Percentiles rank a stretch among this genome's conserved stretches.
phyloP scores from a whole-genome alignment of 2,329 filamentous ascomycete genomes.

The Fusarium sp. region DNA sequence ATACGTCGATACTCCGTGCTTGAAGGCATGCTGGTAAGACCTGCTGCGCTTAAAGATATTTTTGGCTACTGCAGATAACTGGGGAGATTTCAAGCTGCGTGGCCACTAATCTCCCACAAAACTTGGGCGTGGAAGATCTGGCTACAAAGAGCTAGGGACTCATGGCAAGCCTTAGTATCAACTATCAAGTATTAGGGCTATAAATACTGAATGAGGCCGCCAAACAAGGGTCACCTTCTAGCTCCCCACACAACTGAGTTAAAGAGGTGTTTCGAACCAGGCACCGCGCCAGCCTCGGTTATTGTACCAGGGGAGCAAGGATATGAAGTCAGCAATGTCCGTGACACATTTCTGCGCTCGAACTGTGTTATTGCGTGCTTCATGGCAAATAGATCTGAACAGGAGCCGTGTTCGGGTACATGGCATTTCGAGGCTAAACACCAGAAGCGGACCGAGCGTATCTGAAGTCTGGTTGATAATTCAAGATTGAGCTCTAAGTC shows the following conservation, averaged over 20 bases:
- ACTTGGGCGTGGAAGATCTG: constrained; percentile 1
- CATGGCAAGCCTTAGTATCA: background rate
- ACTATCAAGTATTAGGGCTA: constrained; percentile 12
- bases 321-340: constrained; percentile 23
- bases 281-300: constrained; percentile 37
- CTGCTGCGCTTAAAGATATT: constrained; percentile 5
- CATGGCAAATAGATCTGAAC: constrained; percentile 20
- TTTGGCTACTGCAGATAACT: constrained; percentile 13
- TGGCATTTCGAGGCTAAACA: constrained; percentile 21
- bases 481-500: constrained; percentile 20
- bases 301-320: constrained; percentile 32
- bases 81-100: background rate
- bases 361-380: constrained; percentile 21
- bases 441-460: constrained; percentile 22
- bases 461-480: constrained; percentile 4
- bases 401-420: constrained; percentile 30
- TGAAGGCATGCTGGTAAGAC: constrained; percentile 4
- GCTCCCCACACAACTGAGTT: constrained; percentile 12
- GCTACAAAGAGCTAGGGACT: background rate
- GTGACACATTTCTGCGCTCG: constrained; percentile 8
- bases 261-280: constrained; percentile 30
- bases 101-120: constrained; percentile 11
- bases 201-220: constrained; percentile 34
- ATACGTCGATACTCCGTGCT: constrained; percentile 4
- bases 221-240: constrained; percentile 19